A percentile compares a stretch with the other conserved stretches of the same genome.
Conservation (phyloP, 2,329 filamentous ascomycete genomes). For the Cryphonectria nitschkei region DNA sequence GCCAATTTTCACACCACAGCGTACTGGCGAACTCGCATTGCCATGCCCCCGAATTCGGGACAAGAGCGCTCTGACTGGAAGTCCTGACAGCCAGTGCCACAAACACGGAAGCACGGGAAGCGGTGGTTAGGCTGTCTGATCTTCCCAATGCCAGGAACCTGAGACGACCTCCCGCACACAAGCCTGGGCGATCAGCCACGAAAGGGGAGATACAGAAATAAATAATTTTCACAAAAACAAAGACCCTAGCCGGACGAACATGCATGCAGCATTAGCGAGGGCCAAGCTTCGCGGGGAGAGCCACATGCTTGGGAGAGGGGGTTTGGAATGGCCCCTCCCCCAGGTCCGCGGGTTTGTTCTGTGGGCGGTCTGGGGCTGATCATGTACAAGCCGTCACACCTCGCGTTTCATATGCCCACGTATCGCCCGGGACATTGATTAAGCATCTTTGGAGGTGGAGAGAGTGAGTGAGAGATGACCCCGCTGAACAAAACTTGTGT, state of each 20-base stretch:
- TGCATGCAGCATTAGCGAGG: not conserved
- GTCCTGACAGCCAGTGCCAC: not conserved
- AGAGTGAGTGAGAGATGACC: not conserved
- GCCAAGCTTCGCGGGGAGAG: not conserved
- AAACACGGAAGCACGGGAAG: slow-evolving; percentile 26
- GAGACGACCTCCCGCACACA: not conserved
- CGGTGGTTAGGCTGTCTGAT: slow-evolving; percentile 25
- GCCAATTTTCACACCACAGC: not conserved
- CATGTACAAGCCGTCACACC: slow-evolving; percentile 26
- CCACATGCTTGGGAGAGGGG: not conserved
- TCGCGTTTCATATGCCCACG: slow-evolving; percentile 20
- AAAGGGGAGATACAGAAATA: not conserved
- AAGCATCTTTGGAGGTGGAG: not conserved
- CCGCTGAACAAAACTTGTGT: not conserved
- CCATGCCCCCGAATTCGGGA: not conserved
- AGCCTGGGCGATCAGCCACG: not conserved
- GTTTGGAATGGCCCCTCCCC: not conserved
- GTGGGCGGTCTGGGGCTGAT: slow-evolving; percentile 21
- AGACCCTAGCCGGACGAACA: slow-evolving; percentile 1
- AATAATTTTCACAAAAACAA: not conserved
- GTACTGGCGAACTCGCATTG: not conserved
- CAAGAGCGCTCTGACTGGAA: not conserved
- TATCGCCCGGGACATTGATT: not conserved
- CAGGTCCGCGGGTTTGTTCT: not conserved
- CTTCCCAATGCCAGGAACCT: slow-evolving; percentile 15